Conservation (phyloP, 164 flowering plant species). For the Litsea cubeba region DNA sequence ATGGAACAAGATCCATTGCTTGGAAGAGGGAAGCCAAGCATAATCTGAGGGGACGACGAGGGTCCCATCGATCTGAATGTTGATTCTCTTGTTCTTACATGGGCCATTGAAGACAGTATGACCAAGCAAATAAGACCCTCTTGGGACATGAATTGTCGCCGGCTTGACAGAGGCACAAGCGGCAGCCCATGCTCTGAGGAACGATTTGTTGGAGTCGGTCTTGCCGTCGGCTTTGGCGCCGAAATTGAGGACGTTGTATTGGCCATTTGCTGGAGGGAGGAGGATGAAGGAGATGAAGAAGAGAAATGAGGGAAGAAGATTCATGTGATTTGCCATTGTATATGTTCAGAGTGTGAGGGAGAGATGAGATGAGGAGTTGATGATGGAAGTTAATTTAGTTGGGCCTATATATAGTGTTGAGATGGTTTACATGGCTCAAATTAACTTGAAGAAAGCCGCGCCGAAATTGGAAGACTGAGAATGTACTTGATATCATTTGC, state of each 20-base stretch:
- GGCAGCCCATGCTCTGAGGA: conserved; percentile 23
- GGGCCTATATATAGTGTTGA: not conserved
- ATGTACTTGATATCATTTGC: too few relatives aligned
- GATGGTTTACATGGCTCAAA: not conserved
- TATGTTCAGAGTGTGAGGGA: not conserved
- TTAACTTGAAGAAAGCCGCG: conserved; percentile 2
- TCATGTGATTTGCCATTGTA: conserved; percentile 3
- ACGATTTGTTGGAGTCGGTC: conserved; percentile 15
- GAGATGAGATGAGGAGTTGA: not conserved
- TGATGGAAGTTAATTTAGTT: conserved; percentile 1
- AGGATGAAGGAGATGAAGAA: not conserved
- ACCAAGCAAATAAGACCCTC: conserved; percentile 20
- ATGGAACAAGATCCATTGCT: conserved; percentile 20
- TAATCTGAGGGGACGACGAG: conserved; percentile 21
- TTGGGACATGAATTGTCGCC: conserved; percentile 20
- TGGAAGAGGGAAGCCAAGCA: conserved; percentile 1
- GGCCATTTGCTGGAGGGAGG: conserved; percentile 11
- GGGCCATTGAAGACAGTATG: conserved; percentile 22
- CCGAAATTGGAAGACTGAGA: not conserved
- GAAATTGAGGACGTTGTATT: conserved; percentile 13
- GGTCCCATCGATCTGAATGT: conserved; percentile 20
- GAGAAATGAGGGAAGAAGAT: conserved; percentile 3
- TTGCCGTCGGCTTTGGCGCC: conserved; percentile 23
- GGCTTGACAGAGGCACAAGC: conserved; percentile 23
- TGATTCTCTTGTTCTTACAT: conserved; percentile 14